Conservation (phyloP, 2,329 filamentous ascomycete genomes). For the Pleomassaria siparia region DNA sequence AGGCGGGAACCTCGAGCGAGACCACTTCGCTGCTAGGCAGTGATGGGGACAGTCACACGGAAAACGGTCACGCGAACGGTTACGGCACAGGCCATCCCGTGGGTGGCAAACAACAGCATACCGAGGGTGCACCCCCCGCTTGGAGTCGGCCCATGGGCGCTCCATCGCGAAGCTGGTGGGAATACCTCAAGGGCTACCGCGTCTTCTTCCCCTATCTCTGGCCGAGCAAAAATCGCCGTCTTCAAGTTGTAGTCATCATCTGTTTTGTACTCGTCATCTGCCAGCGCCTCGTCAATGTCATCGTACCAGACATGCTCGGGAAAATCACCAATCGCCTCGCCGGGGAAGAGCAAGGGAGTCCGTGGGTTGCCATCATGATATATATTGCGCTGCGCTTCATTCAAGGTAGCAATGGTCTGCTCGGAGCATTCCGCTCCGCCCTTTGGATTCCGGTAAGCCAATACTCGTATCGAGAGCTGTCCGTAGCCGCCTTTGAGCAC, state of each 20-base stretch:
- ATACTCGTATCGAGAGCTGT: slow-evolving; percentile 92
- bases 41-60: slow-evolving; percentile 45
- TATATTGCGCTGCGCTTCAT: slow-evolving; percentile 79
- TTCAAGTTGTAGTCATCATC: slow-evolving; percentile 77
- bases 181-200: slow-evolving; percentile 89
- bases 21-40: slow-evolving; percentile 63
- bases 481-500: slow-evolving; percentile 94
- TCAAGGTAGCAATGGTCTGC: slow-evolving; percentile 83
- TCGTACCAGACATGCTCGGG: slow-evolving; percentile 82
- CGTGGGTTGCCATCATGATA: slow-evolving; percentile 73
- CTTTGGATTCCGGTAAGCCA: slow-evolving; percentile 97
- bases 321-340: slow-evolving; percentile 75
- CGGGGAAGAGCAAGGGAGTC: slow-evolving; percentile 52
- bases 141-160: slow-evolving; percentile 89
- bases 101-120: slow-evolving; percentile 47
- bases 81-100: slow-evolving; percentile 53
- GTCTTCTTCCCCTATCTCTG: slow-evolving; percentile 96
- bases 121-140: slow-evolving; percentile 67
- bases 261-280: slow-evolving; percentile 80
- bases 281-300: slow-evolving; percentile 81
- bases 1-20: slow-evolving; percentile 51
- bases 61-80: slow-evolving; percentile 54
- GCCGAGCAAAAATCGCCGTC: slow-evolving; percentile 75
- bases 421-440: slow-evolving; percentile 78
- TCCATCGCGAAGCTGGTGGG: slow-evolving; percentile 90